Conservation (phyloP, 208 protist species). For the Leishmania turanica region DNA sequence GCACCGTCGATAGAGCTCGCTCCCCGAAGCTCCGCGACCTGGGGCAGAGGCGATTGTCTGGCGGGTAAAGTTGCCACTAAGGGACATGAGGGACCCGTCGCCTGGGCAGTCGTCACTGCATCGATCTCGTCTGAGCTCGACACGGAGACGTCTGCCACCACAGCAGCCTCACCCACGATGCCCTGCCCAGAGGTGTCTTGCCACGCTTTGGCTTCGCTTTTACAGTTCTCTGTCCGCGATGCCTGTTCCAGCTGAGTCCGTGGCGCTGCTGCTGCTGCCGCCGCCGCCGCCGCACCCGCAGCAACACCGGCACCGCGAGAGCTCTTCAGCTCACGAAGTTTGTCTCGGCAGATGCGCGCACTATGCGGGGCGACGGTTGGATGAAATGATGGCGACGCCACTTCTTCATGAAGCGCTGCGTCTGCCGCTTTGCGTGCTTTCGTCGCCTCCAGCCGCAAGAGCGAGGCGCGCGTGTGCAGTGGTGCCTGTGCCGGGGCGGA, state of each 20-base stretch:
- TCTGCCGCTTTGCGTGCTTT: constrained; percentile 13
- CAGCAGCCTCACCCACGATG: background rate
- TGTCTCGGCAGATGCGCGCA: constrained; percentile 19
- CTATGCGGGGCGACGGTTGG: constrained; percentile 17
- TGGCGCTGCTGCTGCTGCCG: background rate
- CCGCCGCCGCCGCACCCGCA: background rate
- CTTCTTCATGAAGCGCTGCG: constrained; percentile 6
- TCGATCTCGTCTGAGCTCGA: background rate
- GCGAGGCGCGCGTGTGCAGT: constrained; percentile 24
- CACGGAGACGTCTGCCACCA: background rate
- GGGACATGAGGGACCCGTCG: background rate
- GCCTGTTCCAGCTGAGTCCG: background rate
- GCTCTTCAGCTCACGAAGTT: constrained; percentile 17
- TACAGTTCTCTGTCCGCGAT: background rate
- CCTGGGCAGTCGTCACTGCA: background rate
- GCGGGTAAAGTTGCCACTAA: background rate
- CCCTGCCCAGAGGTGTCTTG: background rate
- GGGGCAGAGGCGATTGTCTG: background rate
- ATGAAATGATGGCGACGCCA: constrained; percentile 23
- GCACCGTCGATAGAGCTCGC: background rate
- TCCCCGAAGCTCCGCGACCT: background rate
- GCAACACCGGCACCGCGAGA: too few relatives aligned
- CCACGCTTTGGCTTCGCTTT: background rate
- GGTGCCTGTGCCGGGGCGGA: constrained; percentile 4
- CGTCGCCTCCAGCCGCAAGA: constrained; percentile 20